Base-by-base conservation (phyloP, 2,329 filamentous ascomycete species). In the Xylaria sp. region DNA sequence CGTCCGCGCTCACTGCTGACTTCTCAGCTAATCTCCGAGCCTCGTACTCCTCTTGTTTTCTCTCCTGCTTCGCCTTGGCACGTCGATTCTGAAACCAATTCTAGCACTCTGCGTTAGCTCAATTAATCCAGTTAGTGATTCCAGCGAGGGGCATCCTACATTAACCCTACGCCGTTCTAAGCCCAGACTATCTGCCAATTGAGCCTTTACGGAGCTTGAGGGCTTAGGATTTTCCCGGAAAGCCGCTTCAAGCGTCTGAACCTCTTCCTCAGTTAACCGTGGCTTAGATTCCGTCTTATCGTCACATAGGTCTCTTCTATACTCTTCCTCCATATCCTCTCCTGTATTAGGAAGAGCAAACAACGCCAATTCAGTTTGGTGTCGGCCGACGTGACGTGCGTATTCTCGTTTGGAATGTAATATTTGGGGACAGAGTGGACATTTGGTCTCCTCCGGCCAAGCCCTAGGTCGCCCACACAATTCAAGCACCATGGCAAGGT, bases 31-130 rank as follows among this genome's bases (percentile, higher is more conserved):
- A 78, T 63, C 82, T 81, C 24, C 79, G 80, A 24, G 82, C 82
- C 71, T 86, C 83, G 69, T 84, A 83, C 63, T 84, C 84, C 65
- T 83, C 81, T 53, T 84, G 81, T 70, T 88, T 89, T 74, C 84
- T 86, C 76, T 89, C 86, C 75, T 90, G 88, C 84, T 89, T 89
- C 70, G 87, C 87, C 78, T 89, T 87, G 61, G 89, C 88, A 60
- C 89, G 84, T 67, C 89, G 82, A 75, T 91, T 91, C 73, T 91
- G 89, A 75, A 91, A 91, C 89, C 89, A 91, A 75, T 91, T 91
- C 88, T 90, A 61, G 9, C 24, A 68, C 36, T 19, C 19, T 2
- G n/a, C 30, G 69, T 78, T 64, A 77, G 75, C 58, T 69, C 42
- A 14, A 54, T 27, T n/a, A 36, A 42, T 21, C 12, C n/a, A n/a